These are phyloP conservation scores for Setomelanomma holmii DNA, from an alignment of 2,329 filamentous ascomycete species.

Conservation along the genomic window DNA sequence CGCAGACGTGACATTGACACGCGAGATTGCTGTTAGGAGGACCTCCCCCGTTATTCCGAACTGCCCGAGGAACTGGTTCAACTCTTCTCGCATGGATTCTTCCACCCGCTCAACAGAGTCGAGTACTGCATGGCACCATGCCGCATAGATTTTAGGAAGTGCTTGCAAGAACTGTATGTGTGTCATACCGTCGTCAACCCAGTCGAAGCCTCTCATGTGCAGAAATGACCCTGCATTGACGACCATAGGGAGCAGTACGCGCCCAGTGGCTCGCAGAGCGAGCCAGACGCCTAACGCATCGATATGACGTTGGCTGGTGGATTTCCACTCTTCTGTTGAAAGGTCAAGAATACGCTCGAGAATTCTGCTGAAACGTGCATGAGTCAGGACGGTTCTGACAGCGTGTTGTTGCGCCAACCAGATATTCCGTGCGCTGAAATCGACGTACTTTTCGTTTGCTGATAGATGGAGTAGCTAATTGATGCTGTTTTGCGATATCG, in stretches of 20 bases:
- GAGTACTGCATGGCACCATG: constrained; percentile 17
- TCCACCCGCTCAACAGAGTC: constrained; percentile 13
- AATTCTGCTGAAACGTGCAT: constrained; percentile 2
- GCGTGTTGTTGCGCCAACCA: constrained; percentile 23
- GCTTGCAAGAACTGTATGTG: constrained; percentile 13
- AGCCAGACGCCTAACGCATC: constrained; percentile 10
- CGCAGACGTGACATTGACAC: not conserved
- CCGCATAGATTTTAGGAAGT: constrained; percentile 15
- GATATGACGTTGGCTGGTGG: constrained; percentile 3
- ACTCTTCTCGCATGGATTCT: constrained; percentile 6
- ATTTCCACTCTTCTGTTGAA: not conserved
- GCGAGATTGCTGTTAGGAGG: constrained; percentile 1
- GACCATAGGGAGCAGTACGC: constrained; percentile 16
- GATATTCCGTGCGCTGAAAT: constrained; percentile 8
- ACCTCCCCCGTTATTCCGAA: constrained; percentile 4
- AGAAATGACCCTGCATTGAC: constrained; percentile 17
- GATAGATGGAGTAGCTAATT: constrained; percentile 16
- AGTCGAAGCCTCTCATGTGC: constrained; percentile 22
- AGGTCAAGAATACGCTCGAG: constrained; percentile 11
- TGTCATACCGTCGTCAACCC: constrained; percentile 16
- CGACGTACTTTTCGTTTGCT: constrained; percentile 17
- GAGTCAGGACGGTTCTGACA: constrained; percentile 12
- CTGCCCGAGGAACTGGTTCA: constrained; percentile 1
- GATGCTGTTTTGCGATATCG: constrained; percentile 21
- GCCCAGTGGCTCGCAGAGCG: constrained; percentile 11